These are phyloP conservation scores for Aspergillus sp. DNA, from an alignment of 2,329 filamentous ascomycete species.

Conservation along the genomic window DNA sequence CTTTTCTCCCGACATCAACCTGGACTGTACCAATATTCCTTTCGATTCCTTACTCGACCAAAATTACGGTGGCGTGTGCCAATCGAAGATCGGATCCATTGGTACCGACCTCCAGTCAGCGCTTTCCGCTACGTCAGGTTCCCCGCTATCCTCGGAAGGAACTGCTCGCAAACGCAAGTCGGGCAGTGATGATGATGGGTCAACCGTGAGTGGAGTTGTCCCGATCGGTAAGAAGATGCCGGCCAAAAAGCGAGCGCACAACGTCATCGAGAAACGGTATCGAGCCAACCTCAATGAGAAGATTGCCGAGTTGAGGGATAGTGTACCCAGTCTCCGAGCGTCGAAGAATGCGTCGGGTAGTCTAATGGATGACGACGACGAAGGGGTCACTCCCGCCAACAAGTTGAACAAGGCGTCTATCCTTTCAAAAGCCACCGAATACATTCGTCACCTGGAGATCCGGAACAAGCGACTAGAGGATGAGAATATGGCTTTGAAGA, in stretches of 20 bases:
- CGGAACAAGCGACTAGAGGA: slow-evolving; percentile 79
- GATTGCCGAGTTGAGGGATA: slow-evolving; percentile 87
- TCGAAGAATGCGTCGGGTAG: slow-evolving; percentile 58
- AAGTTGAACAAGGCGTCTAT: slow-evolving; percentile 99
- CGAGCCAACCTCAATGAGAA: slow-evolving; percentile 96
- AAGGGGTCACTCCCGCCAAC: slow-evolving; percentile 82
- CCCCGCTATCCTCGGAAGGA: slow-evolving; percentile 28
- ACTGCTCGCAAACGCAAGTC: slow-evolving; percentile 68
- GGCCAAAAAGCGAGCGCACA: slow-evolving; percentile 92
- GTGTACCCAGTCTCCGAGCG: slow-evolving; percentile 84
- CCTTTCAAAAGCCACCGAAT: slow-evolving; percentile 92
- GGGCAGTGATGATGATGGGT: slow-evolving; percentile 54
- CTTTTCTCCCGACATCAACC: slow-evolving; percentile 35
- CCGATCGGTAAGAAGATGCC: slow-evolving; percentile 55
- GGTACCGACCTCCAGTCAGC: slow-evolving; percentile 18
- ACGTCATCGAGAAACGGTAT: slow-evolving; percentile 97
- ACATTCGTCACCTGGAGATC: slow-evolving; percentile 91
- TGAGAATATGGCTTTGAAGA: slow-evolving; percentile 78
- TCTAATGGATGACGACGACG: slow-evolving; percentile 69
- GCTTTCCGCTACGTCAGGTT: slow-evolving; percentile 24
- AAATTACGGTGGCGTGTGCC: slow-evolving; percentile 7
- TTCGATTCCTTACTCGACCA: slow-evolving; percentile 21
- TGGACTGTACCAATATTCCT: slow-evolving; percentile 34
- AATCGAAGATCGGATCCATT: slow-evolving; percentile 7
- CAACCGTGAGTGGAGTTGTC: slow-evolving; percentile 31